phyloP scores from a whole-genome alignment of 23 red algal species.

The Cyanidioschyzon merolae region DNA sequence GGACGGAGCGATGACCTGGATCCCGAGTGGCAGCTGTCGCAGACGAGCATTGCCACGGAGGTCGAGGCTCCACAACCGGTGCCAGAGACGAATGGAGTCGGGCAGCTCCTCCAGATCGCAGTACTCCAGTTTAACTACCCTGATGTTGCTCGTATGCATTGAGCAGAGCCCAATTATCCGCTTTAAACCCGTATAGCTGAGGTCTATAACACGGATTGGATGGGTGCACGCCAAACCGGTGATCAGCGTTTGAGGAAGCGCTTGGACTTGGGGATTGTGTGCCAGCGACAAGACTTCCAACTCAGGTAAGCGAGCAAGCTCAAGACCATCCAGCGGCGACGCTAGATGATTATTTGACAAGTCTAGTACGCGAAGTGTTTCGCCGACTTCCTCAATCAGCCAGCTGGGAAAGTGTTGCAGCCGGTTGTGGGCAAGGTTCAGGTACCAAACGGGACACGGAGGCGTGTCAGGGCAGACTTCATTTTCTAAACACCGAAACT shows the following conservation, averaged over 20 bases:
- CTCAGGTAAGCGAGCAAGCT: background rate
- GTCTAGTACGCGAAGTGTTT: background rate
- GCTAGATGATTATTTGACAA: background rate
- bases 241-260: background rate
- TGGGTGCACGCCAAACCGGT: background rate
- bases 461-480: background rate
- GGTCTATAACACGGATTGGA: background rate
- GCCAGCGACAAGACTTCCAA: constrained; percentile 1
- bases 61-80: background rate
- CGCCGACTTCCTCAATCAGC: background rate
- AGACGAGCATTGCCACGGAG: background rate
- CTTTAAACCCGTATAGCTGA: background rate
- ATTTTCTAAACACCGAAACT: background rate
- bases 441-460: background rate
- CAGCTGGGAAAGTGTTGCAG: constrained; percentile 4
- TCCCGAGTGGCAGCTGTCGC: background rate
- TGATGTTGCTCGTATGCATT: background rate
- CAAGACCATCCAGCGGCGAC: background rate
- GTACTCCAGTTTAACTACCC: background rate
- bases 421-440: constrained; percentile 8
- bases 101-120: background rate
- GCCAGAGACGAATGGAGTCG: background rate
- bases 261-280: background rate
- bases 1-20: background rate
- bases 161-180: background rate